Evolutionary conservation across 345 rosid species (phyloP), one percentile per base, ranked within the genome.

Genomic region (Gynandropsis gynandra): DNA sequence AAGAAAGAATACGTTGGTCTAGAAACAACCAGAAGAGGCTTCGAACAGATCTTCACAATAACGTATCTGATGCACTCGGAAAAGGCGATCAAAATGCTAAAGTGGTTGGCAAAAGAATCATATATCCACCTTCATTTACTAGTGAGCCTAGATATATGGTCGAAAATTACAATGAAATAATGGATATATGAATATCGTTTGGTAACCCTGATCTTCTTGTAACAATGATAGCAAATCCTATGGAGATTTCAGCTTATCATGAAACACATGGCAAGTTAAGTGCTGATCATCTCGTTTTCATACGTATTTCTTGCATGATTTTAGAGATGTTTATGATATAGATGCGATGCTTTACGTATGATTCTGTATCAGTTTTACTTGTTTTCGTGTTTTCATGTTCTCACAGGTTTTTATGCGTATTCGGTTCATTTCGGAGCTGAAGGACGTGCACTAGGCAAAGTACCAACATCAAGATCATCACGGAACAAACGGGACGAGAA

Each of bases 101-200:
- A 8, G 5, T 9, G 0, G 0, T 47, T 4, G 46, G 44, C 16
- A 21, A 1, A 37, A 20, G 35, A n/a, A 7, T 35, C 3, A 34
- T 47, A 0, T 4, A 46, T 0, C 54, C 45, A 1, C 9, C 62
- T 0, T 11, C 38, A 1, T 46, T 20, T 5, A 58, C 17, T 0
- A 33, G 20, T 0, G 17, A 33, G 0, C 62, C 62, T 4, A 7
- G 37, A 11, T 58, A 58, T 4, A 47, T 47, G 54, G 20, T 15
- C 0, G 42, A 58, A 1, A 46, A 24, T 3, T 58, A 58, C 34
- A 45, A 58, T 10, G 52, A 46, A 20, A 53, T 33, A 15, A 58
- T 58, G 34, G 37, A 24, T 1, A 58, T 58, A 1, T 58, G 53
- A 2, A 13, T 36, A 7, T 58, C 34, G 53, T 8, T 12, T 0